These are phyloP conservation scores for Marasmius oreades DNA, from an alignment of 1,284 basidiomycete species.

Conservation along the genomic window DNA sequence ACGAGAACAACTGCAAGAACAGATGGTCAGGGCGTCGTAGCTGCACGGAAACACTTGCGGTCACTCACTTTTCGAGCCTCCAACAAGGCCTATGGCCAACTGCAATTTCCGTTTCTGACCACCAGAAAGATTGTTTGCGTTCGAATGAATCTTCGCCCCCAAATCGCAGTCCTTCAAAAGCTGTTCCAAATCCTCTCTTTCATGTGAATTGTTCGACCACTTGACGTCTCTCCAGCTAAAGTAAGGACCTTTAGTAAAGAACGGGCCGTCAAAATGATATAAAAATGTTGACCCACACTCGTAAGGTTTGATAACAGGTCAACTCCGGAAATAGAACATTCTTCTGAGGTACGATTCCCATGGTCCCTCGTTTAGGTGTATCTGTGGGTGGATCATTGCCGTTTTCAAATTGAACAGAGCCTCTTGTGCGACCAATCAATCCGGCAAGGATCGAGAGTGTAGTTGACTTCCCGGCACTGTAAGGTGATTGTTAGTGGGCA, in stretches of 20 bases:
- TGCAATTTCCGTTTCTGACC: constrained; percentile 84
- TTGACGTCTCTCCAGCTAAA: constrained; percentile 63
- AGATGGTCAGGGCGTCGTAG: constrained; percentile 5
- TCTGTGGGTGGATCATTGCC: constrained; percentile 27
- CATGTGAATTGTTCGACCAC: constrained; percentile 43
- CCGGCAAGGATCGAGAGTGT: constrained; percentile 65
- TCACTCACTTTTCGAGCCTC: constrained; percentile 60
- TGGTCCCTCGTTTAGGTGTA: constrained; percentile 52
- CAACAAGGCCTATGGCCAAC: constrained; percentile 72
- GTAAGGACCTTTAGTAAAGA: neutral
- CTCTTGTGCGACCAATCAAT: constrained; percentile 54
- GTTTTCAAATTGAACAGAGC: constrained; percentile 62
- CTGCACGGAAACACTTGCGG: neutral
- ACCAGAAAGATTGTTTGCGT: constrained; percentile 65
- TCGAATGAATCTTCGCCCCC: constrained; percentile 60
- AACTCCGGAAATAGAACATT: constrained; percentile 81
- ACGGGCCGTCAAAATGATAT: neutral
- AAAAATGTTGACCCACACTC: constrained; percentile 36
- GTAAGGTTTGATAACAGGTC: constrained; percentile 69
- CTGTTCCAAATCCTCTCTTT: constrained; percentile 55
- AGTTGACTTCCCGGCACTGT: constrained; percentile 78
- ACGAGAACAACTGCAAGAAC: constrained; percentile 59
- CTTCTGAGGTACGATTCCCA: constrained; percentile 81
- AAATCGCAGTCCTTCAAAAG: constrained; percentile 71
- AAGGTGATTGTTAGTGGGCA: neutral